Evolutionary conservation across 306 rosid species (phyloP).

Genomic region (Canavalia ensiformis): DNA sequence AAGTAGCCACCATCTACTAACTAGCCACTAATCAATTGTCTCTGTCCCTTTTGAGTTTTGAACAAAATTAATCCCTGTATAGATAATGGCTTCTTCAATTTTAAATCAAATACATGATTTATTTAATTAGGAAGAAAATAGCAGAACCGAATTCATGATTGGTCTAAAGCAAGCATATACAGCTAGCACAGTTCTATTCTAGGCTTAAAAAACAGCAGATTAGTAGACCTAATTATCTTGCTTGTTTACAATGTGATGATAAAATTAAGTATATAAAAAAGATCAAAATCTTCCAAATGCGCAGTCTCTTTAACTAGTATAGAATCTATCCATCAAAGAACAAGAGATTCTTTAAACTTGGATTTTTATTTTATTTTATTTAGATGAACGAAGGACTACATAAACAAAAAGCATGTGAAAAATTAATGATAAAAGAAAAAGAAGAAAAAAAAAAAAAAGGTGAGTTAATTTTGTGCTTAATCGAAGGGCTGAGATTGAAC

Average conservation of each 20-base stretch:
- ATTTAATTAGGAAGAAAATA: neutral
- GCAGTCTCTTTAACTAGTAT: neutral
- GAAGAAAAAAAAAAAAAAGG: neutral
- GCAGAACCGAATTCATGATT: neutral
- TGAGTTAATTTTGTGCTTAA: neutral
- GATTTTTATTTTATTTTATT: neutral
- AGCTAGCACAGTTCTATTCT: conserved; percentile 29
- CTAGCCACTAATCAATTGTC: conserved; percentile 18
- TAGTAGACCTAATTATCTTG: conserved; percentile 30
- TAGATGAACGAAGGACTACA: neutral
- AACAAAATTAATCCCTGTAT: neutral
- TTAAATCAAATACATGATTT: neutral
- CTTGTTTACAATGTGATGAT: neutral
- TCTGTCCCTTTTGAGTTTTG: too few relatives aligned
- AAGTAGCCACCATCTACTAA: conserved; percentile 26
- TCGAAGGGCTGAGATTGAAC: conserved; percentile 40
- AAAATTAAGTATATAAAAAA: neutral
- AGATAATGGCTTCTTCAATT: too few relatives aligned
- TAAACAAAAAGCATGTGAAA: neutral
- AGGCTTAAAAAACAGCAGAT: conserved; percentile 1
- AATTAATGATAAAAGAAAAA: neutral
- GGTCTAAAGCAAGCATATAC: neutral
- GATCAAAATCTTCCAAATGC: conserved; percentile 7
- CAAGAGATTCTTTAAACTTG: neutral
- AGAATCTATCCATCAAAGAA: neutral